These are phyloP conservation scores for Clarireedia monteithiana DNA, from an alignment of 2,329 filamentous ascomycete species.

Conservation along the genomic window DNA sequence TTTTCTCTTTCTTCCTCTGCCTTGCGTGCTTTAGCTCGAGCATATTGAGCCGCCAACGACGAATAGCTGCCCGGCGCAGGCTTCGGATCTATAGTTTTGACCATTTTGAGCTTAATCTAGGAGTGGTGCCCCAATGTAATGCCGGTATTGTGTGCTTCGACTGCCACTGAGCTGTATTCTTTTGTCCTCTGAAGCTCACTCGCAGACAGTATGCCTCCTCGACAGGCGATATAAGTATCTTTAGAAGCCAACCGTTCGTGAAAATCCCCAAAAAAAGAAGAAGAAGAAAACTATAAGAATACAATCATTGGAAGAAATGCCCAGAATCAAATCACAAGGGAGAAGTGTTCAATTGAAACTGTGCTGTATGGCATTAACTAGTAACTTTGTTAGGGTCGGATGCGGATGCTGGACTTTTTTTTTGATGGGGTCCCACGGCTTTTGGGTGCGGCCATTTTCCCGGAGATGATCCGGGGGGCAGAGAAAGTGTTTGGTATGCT, in stretches of 20 bases:
- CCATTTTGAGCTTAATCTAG: constrained; percentile 10
- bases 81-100: constrained; percentile 18
- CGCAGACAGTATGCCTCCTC: too few relatives aligned
- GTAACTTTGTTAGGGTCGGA: too few relatives aligned
- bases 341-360: constrained; percentile 3
- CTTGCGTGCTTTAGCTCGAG: constrained; percentile 25
- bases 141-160: too few relatives aligned
- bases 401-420: not conserved
- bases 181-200: too few relatives aligned
- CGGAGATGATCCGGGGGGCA: too few relatives aligned
- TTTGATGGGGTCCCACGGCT: not conserved
- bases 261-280: not conserved
- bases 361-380: not conserved
- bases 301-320: not conserved
- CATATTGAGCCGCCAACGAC: constrained; percentile 28
- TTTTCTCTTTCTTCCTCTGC: constrained; percentile 22
- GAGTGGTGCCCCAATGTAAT: too few relatives aligned
- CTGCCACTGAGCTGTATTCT: not conserved
- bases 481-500: too few relatives aligned
- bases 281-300: not conserved
- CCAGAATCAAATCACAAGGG: not conserved
- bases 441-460: not conserved
- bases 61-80: constrained; percentile 24
- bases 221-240: too few relatives aligned
- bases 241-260: not conserved